These are phyloP conservation scores for Mycena sp. DNA, from an alignment of 1,284 basidiomycete genomes.

Conservation along the genomic window DNA sequence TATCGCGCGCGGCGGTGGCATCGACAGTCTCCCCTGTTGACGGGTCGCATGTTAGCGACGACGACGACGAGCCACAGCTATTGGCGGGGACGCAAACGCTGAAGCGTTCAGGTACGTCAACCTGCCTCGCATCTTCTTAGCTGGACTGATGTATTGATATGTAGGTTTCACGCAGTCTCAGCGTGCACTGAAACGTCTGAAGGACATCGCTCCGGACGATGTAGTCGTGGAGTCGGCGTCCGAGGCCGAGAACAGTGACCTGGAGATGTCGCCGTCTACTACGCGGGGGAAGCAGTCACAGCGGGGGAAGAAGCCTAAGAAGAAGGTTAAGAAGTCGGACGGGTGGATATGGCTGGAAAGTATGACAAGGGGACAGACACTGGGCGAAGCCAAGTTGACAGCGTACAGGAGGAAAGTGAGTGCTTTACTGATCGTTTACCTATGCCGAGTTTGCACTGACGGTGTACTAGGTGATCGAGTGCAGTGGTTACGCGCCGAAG, in stretches of 20 bases:
- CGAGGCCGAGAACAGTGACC: constrained; percentile 11
- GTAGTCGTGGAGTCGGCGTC: background rate
- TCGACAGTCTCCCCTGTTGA: background rate
- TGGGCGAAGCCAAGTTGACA: constrained; percentile 3
- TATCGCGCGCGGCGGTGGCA: background rate
- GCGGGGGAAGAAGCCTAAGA: background rate
- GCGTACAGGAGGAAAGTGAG: constrained; percentile 21
- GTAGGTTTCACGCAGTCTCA: background rate
- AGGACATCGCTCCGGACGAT: constrained; percentile 1
- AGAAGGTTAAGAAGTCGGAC: constrained; percentile 13
- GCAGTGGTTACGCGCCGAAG: constrained; percentile 40
- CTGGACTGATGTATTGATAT: background rate
- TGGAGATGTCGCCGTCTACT: background rate
- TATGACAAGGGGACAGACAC: background rate
- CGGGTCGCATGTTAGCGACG: background rate
- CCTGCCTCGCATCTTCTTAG: background rate
- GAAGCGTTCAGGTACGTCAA: constrained; percentile 13
- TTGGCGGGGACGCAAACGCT: constrained; percentile 12
- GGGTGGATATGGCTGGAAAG: constrained; percentile 20
- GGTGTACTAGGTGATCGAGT: constrained; percentile 39
- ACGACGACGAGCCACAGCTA: constrained; percentile 5
- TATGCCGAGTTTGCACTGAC: background rate
- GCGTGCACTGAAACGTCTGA: constrained; percentile 3
- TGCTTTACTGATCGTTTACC: background rate
- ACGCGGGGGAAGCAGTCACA: background rate